phyloP scores from a whole-genome alignment of 768 basidiomycete genomes.

The Rhodotorula sphaerocarpa region DNA sequence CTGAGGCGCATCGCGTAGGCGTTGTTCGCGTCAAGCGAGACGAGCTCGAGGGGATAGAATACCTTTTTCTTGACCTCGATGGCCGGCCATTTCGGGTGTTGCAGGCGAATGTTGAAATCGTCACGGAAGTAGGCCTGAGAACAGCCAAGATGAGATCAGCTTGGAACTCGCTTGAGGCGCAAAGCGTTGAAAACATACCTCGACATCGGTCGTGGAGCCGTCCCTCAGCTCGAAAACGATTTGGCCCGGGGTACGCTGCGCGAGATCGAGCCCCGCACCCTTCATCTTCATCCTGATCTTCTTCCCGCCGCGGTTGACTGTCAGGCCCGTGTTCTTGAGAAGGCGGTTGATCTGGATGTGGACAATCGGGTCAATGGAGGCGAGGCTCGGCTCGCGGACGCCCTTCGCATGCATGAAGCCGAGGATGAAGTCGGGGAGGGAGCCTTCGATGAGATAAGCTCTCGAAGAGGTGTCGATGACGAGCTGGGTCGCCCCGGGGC shows the following conservation, averaged over 20 bases:
- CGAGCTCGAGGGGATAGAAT: conserved; percentile 11
- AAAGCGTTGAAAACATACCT: not conserved
- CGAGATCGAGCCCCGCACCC: no score
- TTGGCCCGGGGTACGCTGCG: no score
- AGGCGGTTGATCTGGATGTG: conserved; percentile 1
- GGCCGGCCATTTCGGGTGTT: conserved; percentile 4
- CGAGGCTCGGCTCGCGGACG: not conserved
- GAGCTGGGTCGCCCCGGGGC: not conserved
- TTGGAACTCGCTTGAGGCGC: not conserved
- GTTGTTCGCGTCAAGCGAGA: not conserved
- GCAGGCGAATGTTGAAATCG: not conserved
- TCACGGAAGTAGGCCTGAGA: conserved; percentile 4
- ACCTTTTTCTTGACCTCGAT: not conserved
- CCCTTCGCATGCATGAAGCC: no score
- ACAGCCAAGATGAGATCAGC: not conserved
- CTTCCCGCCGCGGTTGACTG: not conserved
- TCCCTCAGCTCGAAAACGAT: no score
- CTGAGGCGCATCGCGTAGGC: not conserved
- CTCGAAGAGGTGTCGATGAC: conserved; percentile 18
- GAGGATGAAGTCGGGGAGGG: not conserved
- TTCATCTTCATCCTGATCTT: not conserved
- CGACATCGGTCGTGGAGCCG: no score
- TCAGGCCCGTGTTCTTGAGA: not conserved
- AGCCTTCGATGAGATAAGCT: conserved; percentile 6
- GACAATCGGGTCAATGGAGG: no score